phyloP scores from a whole-genome alignment of 164 flowering plant genomes.

The Piper longum region DNA sequence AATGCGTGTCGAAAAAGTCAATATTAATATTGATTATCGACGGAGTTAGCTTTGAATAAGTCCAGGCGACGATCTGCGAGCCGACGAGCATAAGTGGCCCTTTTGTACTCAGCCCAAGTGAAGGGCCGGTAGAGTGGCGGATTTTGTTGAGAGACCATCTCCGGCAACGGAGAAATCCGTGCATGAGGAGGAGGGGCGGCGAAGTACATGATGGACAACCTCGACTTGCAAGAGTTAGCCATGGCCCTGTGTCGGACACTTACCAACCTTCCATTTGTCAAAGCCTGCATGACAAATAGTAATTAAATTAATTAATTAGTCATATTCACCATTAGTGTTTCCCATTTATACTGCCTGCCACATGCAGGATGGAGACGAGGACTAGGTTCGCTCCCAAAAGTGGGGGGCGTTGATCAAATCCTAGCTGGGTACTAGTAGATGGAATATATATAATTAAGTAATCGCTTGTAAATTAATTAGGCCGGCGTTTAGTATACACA shows the following conservation, averaged over 20 bases:
- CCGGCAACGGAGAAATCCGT: slow-evolving; percentile 35
- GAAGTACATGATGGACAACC: slow-evolving; percentile 60
- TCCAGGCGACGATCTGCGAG: slow-evolving; percentile 44
- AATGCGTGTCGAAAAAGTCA: no score
- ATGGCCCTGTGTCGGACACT: slow-evolving; percentile 71
- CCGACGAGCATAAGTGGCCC: slow-evolving; percentile 35
- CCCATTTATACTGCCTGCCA: neutral
- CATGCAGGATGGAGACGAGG: neutral
- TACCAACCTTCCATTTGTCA: slow-evolving; percentile 67
- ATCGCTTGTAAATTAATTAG: neutral
- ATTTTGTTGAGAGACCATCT: slow-evolving; percentile 23
- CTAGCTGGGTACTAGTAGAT: no score
- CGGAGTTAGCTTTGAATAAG: slow-evolving; percentile 19
- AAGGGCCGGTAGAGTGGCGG: slow-evolving; percentile 45
- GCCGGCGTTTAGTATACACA: neutral
- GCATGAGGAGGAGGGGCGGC: slow-evolving; percentile 54
- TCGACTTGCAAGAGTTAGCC: slow-evolving; percentile 30
- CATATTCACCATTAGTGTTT: neutral
- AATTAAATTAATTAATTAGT: neutral
- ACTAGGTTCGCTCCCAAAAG: neutral
- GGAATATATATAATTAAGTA: no score
- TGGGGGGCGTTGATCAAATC: neutral
- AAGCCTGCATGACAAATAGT: slow-evolving; percentile 21
- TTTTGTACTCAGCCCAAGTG: slow-evolving; percentile 71
- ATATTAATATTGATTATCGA: no score